Base-by-base conservation (phyloP, 1,139 yeast species). In the Starmera stellimalicola region DNA sequence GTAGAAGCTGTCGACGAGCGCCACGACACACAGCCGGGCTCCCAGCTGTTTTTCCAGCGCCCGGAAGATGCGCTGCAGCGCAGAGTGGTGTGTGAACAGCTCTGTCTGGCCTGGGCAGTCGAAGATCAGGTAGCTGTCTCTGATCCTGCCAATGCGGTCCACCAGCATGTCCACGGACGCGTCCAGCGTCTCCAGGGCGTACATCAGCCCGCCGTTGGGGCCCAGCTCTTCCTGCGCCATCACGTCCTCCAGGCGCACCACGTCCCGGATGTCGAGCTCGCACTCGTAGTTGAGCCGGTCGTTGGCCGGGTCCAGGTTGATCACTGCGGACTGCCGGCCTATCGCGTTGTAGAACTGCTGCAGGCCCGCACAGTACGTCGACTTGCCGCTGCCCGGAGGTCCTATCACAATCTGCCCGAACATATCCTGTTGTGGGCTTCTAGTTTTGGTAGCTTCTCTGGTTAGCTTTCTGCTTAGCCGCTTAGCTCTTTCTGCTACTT, bases 71-170 rank as follows among this genome's bases (percentile, higher is more conserved):
- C 71, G 68, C 23, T 79, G 77, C 36, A 93, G 64, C 0, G 95
- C 82, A 0, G 88, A 78, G 40, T 85, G 85, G 51, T 84, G 95
- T 2, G 98, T 93, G 57, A 85, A 93, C 19, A 93, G 68, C 55
- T 93, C 99, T 24, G 88, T 91, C 55, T 93, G 99, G 0, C 97
- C 98, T 1, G 99, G 98, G 57, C 97, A 91, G 56, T 93, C 99
- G 58, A 93, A 87, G 6, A 93, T 65, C 22, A 91, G 57, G 51
- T 91, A 93, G 33, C 77, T 71, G 14, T 68, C 65, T 18, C 69
- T 61, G 15, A 88, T 60, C 30, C 66, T 61, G 34, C 70, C 68
- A 14, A 87, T 62, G 52, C 72, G 74, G 6, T 61, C 61, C 6
- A 83, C 58, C 48, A 91, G 76, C 34, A 67, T 65, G 26, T 81